Conservation (phyloP, 352 stramenopile species). For the Phytophthora rubi region DNA sequence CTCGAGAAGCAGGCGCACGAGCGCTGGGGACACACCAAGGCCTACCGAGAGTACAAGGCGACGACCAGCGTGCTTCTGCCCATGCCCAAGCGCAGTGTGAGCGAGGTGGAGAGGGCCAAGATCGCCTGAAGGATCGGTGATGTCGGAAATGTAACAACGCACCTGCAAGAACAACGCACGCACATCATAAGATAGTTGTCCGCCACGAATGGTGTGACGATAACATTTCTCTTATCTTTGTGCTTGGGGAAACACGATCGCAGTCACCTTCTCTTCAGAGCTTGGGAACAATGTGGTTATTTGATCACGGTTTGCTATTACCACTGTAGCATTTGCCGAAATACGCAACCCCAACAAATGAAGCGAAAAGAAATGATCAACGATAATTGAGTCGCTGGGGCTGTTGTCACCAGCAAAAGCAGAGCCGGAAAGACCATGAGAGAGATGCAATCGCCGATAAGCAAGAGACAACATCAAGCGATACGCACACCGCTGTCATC, state of each 20-base stretch:
- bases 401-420: not conserved
- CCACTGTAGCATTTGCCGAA: not conserved
- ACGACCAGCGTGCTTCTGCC: constrained; percentile 71
- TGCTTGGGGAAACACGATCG: not conserved
- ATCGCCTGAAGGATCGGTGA: constrained; percentile 1
- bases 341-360: not conserved
- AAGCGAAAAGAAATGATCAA: not conserved
- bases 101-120: not conserved
- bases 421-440: not conserved
- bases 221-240: not conserved
- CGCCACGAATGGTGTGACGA: not conserved
- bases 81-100: constrained; percentile 23
- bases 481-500: not conserved
- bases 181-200: not conserved
- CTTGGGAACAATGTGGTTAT: not conserved
- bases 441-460: not conserved
- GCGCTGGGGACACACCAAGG: constrained; percentile 59
- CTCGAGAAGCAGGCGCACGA: constrained; percentile 75
- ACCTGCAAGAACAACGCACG: too few relatives aligned
- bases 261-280: not conserved
- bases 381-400: not conserved
- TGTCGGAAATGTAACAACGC: too few relatives aligned
- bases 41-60: constrained; percentile 83
- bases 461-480: not conserved
- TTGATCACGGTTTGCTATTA: not conserved